phyloP scores from a whole-genome alignment of 2,329 filamentous ascomycete genomes.

The Hypoxylon sp. region DNA sequence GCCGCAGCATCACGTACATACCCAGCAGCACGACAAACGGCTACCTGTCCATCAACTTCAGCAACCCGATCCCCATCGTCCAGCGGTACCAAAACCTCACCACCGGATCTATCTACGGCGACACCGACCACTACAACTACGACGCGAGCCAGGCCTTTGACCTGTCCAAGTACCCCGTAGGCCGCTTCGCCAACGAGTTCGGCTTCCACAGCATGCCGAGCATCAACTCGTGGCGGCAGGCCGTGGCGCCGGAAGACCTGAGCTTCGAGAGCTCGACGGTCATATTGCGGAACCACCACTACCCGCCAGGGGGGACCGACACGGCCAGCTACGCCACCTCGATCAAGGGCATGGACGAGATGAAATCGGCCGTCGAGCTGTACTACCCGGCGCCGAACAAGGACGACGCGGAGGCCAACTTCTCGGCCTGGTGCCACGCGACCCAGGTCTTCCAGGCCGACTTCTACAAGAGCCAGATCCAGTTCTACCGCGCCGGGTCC shows the following conservation, averaged over 20 bases:
- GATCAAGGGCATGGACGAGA: conserved; percentile 59
- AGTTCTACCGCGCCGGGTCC: conserved; percentile 67
- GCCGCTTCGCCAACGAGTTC: conserved; percentile 69
- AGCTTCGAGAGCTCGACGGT: conserved; percentile 65
- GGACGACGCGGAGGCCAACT: conserved; percentile 61
- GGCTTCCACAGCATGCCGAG: conserved; percentile 70
- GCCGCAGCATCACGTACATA: conserved; percentile 66
- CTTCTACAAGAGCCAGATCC: conserved; percentile 66
- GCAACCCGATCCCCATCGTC: conserved; percentile 59
- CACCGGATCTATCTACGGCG: conserved; percentile 62
- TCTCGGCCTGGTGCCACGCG: conserved; percentile 67
- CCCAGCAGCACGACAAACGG: conserved; percentile 68
- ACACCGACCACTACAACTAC: conserved; percentile 70
- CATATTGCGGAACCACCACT: conserved; percentile 66
- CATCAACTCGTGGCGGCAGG: conserved; percentile 64
- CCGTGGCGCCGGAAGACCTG: conserved; percentile 58
- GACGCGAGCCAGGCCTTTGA: conserved; percentile 61
- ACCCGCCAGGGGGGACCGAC: conserved; percentile 57
- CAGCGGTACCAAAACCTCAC: conserved; percentile 64
- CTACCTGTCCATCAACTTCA: conserved; percentile 62
- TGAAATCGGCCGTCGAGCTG: conserved; percentile 62
- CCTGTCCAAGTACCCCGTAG: conserved; percentile 61
- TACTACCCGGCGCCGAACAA: conserved; percentile 67
- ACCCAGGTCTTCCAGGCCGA: conserved; percentile 72
- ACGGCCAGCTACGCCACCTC: conserved; percentile 55